A percentile compares a stretch with the other conserved stretches of the same genome.
Conservation (phyloP, 1,284 basidiomycete species). For the Trichosporon sp. region DNA sequence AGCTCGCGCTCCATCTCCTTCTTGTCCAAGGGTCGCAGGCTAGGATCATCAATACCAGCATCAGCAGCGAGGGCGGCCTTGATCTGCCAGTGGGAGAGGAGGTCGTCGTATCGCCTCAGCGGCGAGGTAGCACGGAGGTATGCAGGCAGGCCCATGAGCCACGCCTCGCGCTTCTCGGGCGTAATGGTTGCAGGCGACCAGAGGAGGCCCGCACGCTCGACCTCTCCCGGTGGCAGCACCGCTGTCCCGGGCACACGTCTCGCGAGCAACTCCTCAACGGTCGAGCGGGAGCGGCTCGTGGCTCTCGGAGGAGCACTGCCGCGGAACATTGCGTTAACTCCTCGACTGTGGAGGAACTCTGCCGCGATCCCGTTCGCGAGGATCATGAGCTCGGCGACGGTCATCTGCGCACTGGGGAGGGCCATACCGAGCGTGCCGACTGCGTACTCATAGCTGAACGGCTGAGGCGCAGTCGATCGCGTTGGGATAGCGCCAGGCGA, state of each 20-base stretch:
- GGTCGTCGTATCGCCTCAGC: conserved; percentile 75
- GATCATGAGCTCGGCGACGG: conserved; percentile 82
- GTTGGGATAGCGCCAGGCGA: conserved; percentile 9
- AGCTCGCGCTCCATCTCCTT: conserved; percentile 22
- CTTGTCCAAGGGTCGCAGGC: conserved; percentile 13
- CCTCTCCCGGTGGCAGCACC: not conserved
- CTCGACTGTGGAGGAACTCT: conserved; percentile 59
- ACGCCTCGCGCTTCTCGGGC: conserved; percentile 52
- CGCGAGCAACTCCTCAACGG: conserved; percentile 10
- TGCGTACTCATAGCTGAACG: not conserved
- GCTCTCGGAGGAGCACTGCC: conserved; percentile 47
- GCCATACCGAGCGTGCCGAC: not conserved
- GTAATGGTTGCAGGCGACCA: not conserved
- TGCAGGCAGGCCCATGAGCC: conserved; percentile 61
- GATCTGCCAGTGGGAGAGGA: conserved; percentile 90
- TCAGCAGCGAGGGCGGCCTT: conserved; percentile 59
- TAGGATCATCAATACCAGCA: conserved; percentile 10
- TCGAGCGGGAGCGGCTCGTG: conserved; percentile 5
- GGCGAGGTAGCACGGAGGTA: conserved; percentile 86
- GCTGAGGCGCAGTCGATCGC: not conserved
- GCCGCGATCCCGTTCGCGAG: conserved; percentile 73
- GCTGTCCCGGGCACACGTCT: not conserved
- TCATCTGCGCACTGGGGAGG: conserved; percentile 16
- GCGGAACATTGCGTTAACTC: conserved; percentile 65
- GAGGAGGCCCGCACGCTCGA: not conserved